Evolutionary conservation across 257 asterid species (phyloP).

Genomic region (Solanum rostratum): DNA sequence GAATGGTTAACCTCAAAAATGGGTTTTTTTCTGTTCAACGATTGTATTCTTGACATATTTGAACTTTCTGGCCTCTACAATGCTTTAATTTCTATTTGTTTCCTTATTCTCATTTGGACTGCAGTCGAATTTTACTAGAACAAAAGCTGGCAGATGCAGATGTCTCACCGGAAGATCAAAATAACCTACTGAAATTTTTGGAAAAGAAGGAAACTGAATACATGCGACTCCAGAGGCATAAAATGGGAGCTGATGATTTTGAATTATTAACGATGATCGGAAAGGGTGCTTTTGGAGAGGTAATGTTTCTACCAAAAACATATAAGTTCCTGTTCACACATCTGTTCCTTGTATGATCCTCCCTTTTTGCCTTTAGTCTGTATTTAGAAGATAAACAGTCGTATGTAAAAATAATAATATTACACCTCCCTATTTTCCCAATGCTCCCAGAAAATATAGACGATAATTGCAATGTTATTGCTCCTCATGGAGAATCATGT

Average conservation of each 20-base stretch:
- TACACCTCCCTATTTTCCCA: background rate
- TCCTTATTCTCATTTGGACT: slow-evolving; percentile 7
- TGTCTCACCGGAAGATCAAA: slow-evolving; percentile 96
- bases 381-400: background rate
- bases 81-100: background rate
- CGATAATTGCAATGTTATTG: background rate
- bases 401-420: background rate
- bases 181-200: slow-evolving; percentile 63
- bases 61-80: background rate
- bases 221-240: slow-evolving; percentile 96
- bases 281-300: slow-evolving; percentile 99
- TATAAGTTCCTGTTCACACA: background rate
- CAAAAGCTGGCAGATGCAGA: slow-evolving; percentile 96
- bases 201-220: slow-evolving; percentile 98
- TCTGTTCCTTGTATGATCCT: background rate
- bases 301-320: slow-evolving; percentile 8
- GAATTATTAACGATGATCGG: slow-evolving; percentile 94
- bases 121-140: slow-evolving; percentile 82
- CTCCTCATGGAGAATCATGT: background rate
- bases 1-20: background rate
- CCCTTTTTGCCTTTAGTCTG: background rate
- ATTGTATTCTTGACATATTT: background rate
- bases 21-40: background rate
- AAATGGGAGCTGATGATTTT: slow-evolving; percentile 91
- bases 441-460: background rate